A percentile compares a stretch with the other conserved stretches of the same genome.
Conservation (phyloP, 345 rosid species). For the Eucalyptus rudis region DNA sequence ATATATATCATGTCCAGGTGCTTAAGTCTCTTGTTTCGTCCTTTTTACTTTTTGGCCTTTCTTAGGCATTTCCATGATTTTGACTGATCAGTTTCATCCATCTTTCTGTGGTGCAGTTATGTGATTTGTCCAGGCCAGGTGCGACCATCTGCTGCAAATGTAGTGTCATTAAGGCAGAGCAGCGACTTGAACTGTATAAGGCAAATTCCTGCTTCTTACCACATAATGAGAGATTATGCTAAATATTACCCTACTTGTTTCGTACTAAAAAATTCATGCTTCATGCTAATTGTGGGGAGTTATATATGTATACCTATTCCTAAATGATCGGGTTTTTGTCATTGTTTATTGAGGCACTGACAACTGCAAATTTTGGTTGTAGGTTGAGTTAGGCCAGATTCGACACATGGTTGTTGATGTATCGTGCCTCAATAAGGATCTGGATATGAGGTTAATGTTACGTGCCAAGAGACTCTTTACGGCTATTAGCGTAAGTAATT, state of each 20-base stretch:
- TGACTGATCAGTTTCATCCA: background rate
- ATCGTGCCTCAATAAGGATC: slow-evolving; percentile 45
- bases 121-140: background rate
- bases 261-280: background rate
- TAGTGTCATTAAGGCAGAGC: slow-evolving; percentile 12
- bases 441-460: slow-evolving; percentile 59
- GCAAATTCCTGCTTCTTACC: slow-evolving; percentile 1
- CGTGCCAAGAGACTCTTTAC: slow-evolving; percentile 25
- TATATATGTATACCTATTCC: background rate
- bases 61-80: background rate
- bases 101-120: background rate
- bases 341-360: background rate
- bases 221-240: background rate
- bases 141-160: slow-evolving; percentile 41
- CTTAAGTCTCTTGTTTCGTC: background rate
- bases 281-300: background rate
- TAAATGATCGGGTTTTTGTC: background rate
- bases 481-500: slow-evolving; percentile 6
- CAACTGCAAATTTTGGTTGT: background rate
- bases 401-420: slow-evolving; percentile 46
- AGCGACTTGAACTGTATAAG: slow-evolving; percentile 43
- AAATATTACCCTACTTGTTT: background rate
- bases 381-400: slow-evolving; percentile 32
- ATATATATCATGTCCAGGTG: slow-evolving; percentile 49
- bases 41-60: background rate